Conservation (phyloP, 306 rosid species). For the Carpinus viminea region DNA sequence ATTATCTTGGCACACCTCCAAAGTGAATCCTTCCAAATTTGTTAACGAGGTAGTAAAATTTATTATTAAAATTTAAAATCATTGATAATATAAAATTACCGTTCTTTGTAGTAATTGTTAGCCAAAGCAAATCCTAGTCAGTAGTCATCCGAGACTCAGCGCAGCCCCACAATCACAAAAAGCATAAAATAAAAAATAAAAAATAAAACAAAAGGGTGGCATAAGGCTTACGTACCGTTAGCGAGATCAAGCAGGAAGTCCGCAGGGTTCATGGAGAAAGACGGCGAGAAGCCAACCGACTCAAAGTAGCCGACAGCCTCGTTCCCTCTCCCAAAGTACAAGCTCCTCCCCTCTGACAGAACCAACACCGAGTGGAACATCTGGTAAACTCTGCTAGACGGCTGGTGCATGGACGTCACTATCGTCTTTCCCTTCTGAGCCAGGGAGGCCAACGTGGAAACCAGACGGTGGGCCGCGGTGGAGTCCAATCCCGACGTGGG, state of each 20-base stretch:
- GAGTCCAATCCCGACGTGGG: conserved; percentile 94
- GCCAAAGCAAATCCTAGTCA: not conserved
- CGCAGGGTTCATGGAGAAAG: conserved; percentile 85
- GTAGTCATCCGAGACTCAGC: not conserved
- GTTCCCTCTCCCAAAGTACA: conserved; percentile 66
- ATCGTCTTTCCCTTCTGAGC: conserved; percentile 83
- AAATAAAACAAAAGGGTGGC: not conserved
- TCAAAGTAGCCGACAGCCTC: conserved; percentile 69
- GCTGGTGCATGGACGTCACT: conserved; percentile 83
- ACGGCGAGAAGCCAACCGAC: conserved; percentile 67
- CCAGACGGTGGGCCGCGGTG: conserved; percentile 73
- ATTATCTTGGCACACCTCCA: too few relatives aligned
- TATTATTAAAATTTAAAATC: too few relatives aligned
- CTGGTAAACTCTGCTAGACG: conserved; percentile 86
- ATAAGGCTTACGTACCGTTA: conserved; percentile 60
- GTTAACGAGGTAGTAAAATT: too few relatives aligned
- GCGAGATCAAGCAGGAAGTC: conserved; percentile 95
- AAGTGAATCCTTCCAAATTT: too few relatives aligned
- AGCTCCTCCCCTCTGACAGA: conserved; percentile 62
- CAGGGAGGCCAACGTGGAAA: conserved; percentile 45
- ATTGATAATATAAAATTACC: too few relatives aligned
- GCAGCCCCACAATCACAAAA: not conserved
- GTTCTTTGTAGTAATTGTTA: too few relatives aligned
- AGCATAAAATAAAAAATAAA: not conserved
- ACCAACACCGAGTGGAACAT: conserved; percentile 63